Percentiles rank a stretch among this genome's conserved stretches.
Evolutionary conservation across 139 green algal genomes (phyloP).

Genomic region (Chlorella ohadii): DNA sequence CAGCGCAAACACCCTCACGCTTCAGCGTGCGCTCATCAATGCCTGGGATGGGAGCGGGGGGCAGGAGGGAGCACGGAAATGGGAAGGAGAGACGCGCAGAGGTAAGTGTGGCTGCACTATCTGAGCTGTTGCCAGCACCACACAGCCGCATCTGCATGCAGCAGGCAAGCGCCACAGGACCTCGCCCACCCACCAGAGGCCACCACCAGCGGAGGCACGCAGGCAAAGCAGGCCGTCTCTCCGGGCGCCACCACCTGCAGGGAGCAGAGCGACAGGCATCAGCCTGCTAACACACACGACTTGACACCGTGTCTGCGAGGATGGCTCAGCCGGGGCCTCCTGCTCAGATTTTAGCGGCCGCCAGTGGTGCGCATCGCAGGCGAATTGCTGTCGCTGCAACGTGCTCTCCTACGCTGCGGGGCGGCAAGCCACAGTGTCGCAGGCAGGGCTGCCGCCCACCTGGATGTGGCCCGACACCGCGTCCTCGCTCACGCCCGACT

Average conservation of each 20-base stretch:
- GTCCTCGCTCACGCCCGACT: conserved; percentile 96
- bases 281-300: too few species aligned
- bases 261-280: too few species aligned
- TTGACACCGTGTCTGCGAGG: too few species aligned
- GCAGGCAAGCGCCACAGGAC: not conserved
- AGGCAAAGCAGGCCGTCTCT: conserved; percentile 87
- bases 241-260: conserved; percentile 67
- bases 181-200: conserved; percentile 64
- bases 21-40: conserved; percentile 98
- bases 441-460: not conserved
- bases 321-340: too few species aligned
- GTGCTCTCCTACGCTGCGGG: too few species aligned
- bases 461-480: conserved; percentile 97
- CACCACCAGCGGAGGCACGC: conserved; percentile 92
- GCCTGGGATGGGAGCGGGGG: conserved; percentile 23
- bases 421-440: too few species aligned
- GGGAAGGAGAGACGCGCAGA: too few species aligned
- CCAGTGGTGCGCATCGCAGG: too few species aligned
- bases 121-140: not conserved
- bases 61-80: not conserved
- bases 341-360: too few species aligned
- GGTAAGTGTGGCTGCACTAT: not conserved
- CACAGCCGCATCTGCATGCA: not conserved
- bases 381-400: too few species aligned
- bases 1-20: conserved; percentile 96